Evolutionary conservation across 2,329 filamentous ascomycete genomes (phyloP).

Genomic region (Pestalotiopsis sp.): DNA sequence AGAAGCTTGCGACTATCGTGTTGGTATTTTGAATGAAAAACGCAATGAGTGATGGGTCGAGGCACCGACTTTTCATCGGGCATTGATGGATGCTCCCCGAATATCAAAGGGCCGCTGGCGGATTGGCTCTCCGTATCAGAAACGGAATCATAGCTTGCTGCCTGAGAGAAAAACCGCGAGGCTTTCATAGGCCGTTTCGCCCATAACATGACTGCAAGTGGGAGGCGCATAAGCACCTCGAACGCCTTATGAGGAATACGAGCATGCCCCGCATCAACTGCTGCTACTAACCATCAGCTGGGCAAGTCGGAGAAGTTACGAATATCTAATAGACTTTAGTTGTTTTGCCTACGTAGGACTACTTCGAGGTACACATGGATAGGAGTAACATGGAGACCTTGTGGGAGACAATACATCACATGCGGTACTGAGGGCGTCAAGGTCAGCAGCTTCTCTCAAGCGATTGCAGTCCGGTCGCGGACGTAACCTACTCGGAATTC

Average conservation of each 20-base stretch:
- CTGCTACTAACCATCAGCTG: not conserved
- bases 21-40: too few relatives aligned
- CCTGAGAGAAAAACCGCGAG: not conserved
- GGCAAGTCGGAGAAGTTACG: not conserved
- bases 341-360: not conserved
- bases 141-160: not conserved
- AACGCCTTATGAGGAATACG: not conserved
- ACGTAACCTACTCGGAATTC: constrained; percentile 22
- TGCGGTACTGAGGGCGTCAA: not conserved
- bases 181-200: not conserved
- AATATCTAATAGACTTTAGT: not conserved
- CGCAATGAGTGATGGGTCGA: too few relatives aligned
- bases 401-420: not conserved
- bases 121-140: not conserved
- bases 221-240: not conserved
- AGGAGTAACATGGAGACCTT: not conserved
- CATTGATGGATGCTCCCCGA: too few relatives aligned
- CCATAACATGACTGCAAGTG: not conserved
- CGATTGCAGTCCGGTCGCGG: not conserved
- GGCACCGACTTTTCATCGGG: too few relatives aligned
- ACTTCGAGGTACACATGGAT: not conserved
- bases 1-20: too few relatives aligned
- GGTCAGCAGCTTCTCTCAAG: not conserved
- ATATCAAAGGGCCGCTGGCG: too few relatives aligned
- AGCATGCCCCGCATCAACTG: not conserved